These are phyloP conservation scores for Pseudohyphozyma bogoriensis DNA, from an alignment of 768 basidiomycete species.

Conservation along the genomic window DNA sequence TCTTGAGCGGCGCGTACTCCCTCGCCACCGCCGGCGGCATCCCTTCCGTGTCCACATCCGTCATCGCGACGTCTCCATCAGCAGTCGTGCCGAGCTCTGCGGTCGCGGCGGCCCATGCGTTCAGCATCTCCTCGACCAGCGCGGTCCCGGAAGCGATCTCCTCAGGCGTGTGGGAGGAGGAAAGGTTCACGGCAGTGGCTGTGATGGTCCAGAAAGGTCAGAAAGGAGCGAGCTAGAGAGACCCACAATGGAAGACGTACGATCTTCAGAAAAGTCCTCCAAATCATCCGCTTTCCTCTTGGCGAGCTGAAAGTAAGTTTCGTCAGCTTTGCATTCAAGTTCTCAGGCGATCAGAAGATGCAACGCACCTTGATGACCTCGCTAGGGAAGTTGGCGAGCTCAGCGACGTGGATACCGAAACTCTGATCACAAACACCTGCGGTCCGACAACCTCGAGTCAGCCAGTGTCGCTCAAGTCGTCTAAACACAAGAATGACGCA, in stretches of 20 bases:
- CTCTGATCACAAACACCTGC: constrained; percentile 88
- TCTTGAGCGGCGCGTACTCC: constrained; percentile 50
- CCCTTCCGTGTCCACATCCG: constrained; percentile 37
- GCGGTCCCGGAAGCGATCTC: constrained; percentile 67
- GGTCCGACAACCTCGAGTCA: not conserved
- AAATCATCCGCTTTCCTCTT: constrained; percentile 83
- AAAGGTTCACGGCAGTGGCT: constrained; percentile 32
- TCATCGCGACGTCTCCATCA: constrained; percentile 5
- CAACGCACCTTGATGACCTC: constrained; percentile 68
- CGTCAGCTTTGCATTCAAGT: too few species aligned
- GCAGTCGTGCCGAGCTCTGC: constrained; percentile 45
- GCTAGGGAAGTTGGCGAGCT: constrained; percentile 95
- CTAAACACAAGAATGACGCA: not conserved
- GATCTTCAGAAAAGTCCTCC: constrained; percentile 58
- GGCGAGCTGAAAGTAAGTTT: constrained; percentile 53
- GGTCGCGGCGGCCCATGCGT: constrained; percentile 52
- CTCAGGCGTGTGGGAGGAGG: constrained; percentile 37
- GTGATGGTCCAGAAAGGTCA: not conserved
- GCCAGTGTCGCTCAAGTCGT: not conserved
- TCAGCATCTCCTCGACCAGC: constrained; percentile 68
- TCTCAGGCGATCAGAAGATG: not conserved
- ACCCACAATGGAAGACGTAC: constrained; percentile 33
- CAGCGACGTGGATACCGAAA: constrained; percentile 95
- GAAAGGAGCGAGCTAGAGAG: not conserved
- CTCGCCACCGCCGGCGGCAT: constrained; percentile 10